Base-by-base conservation (phyloP, 345 rosid genomes). In the Mangifera indica region DNA sequence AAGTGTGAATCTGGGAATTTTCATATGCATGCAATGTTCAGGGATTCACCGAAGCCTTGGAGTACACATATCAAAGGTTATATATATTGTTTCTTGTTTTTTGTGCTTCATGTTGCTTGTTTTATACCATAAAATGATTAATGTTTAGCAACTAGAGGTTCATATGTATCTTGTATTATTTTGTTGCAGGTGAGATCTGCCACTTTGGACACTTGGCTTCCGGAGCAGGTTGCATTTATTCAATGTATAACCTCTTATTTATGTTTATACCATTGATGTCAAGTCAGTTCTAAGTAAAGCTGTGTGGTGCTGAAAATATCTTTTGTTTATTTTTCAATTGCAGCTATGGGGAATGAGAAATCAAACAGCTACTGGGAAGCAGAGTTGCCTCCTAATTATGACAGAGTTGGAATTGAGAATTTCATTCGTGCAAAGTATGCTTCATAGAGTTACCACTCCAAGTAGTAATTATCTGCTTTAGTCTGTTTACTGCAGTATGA, bases 141-240 rank as follows among this genome's bases (percentile, higher is more conserved):
- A 63, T 40, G 0, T 66, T 60, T 63, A 63, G 63, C 29, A 21
- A 60, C 10, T 54, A 8, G 42, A 34, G 25, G 48, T 49, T 40
- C 59, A 49, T 34, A 12, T 51, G 42, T 34, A 12, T 45, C 54
- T 24, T 46, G 11, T 0, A n/a, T 67, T 45, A 40, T 64, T 65
- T 66, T 67, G 48, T 34, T 70, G 37, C 79, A 95, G 98, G 98
- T 95, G 67, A 85, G 98, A 74, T 95, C 99, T 71, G 87, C 90
- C 68, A 92, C 98, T 70, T 67, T 95, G 66, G 99, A 95, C 84
- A 95, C 98, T 72, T 95, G 99, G 99, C 97, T 95, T 66, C 98
- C 99, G 1, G 96, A 91, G 74, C 99, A 95, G 84, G 87, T 95
- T 73, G 65, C 94, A 65, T 88, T 82, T 74, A 85, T 89, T 77